Base-by-base conservation (phyloP, 768 basidiomycete genomes). In the Pulveroboletus sp. region DNA sequence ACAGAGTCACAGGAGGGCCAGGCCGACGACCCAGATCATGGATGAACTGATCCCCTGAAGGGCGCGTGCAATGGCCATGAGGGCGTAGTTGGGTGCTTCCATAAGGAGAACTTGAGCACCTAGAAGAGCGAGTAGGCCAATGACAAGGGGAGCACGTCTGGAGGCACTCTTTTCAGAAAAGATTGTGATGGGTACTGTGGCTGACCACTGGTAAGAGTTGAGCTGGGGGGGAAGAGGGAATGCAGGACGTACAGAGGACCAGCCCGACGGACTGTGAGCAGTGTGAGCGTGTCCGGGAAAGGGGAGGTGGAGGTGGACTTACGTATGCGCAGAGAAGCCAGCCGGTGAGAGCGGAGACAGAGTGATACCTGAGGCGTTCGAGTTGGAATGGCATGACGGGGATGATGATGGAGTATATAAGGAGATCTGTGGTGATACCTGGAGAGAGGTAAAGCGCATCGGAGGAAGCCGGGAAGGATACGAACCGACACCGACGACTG, bases 371-470 rank as follows among this genome's bases (percentile, higher is more conserved):
- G 41, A 83, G 70, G 6, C 49, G 61, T 56, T 82, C 75, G 21
- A 85, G 74, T 31, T 80, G 81, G 57, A 83, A 84, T 2, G 83
- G 82, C 49, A 83, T 72, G 28, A 83, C 80, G 8, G 83, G 82
- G 30, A 83, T 76, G 49, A 83, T 78, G 26, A 80, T 70, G 5
- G 81, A 79, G 57, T 83, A 84, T 9, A 80, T 76, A n/a, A 83
- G 63, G 1, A 81, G 57, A 60, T 84, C 83, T 1, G 76, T 76
- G 3, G 69, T 69, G 39, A 72, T 68, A 9, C 72, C 71, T 73
- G 26, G 35, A 18, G 39, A 28, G 35, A 24, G 21, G 45, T 49
- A 1, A 50, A 46, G 31, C 14, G 32, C 15, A 28, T 31, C 12
- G 8, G 36, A 35, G 11, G 14, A 15, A 28, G 3, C 15, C n/a